phyloP scores from a whole-genome alignment of 148 eudicot species.

The Rhododendron vialii region DNA sequence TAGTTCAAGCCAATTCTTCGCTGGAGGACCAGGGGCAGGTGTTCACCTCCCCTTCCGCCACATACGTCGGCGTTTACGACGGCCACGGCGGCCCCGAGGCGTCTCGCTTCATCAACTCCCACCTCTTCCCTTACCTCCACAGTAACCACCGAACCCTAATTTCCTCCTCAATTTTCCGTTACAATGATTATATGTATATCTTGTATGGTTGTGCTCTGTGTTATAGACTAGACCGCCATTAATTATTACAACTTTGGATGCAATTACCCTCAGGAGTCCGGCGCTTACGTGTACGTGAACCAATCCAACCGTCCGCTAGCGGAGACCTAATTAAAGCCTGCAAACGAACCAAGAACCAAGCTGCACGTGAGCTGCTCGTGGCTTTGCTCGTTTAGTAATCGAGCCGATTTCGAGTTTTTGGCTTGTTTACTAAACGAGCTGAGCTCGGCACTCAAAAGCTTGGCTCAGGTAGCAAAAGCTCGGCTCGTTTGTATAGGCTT shows the following conservation, averaged over 20 bases:
- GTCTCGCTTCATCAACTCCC: conserved; percentile 48
- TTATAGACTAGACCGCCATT: background rate
- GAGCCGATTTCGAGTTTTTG: background rate
- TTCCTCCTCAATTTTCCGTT: background rate
- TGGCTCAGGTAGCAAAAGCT: too few species aligned
- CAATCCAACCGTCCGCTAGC: background rate
- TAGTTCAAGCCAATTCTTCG: conserved; percentile 62
- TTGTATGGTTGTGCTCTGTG: background rate
- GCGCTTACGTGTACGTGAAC: background rate
- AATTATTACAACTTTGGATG: background rate
- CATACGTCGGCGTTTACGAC: conserved; percentile 66
- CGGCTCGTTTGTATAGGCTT: background rate
- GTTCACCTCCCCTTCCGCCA: conserved; percentile 53
- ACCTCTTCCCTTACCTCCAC: conserved; percentile 43
- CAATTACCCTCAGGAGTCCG: background rate
- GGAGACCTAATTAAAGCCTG: background rate
- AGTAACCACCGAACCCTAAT: conserved; percentile 25
- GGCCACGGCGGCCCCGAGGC: conserved; percentile 83
- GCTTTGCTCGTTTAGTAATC: background rate
- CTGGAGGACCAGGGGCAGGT: conserved; percentile 73
- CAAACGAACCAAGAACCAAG: too few species aligned
- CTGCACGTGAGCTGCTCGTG: background rate
- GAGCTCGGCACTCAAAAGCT: background rate
- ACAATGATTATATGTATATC: background rate
- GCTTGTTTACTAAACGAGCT: background rate